Evolutionary conservation across 2,329 filamentous ascomycete species (phyloP).

Genomic region (Polychaeton citri): DNA sequence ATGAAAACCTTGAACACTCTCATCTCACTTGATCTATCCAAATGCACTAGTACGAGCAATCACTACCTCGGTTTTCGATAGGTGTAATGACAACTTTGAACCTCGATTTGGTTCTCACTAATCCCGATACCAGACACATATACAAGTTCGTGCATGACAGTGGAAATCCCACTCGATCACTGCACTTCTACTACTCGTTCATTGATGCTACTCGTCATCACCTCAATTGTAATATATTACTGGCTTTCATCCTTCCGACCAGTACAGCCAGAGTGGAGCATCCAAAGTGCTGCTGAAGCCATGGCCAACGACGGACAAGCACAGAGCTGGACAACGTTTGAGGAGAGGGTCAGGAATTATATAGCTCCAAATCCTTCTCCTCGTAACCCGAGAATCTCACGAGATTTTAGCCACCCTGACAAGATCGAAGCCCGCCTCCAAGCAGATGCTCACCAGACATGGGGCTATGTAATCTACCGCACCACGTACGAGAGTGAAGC

Average conservation of each 20-base stretch:
- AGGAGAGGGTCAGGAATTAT: background rate
- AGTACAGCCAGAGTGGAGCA: too few species aligned
- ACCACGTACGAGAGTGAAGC: slow-evolving; percentile 6
- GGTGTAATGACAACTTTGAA: too few species aligned
- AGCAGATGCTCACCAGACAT: slow-evolving; percentile 5
- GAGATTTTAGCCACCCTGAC: slow-evolving; percentile 4
- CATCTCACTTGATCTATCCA: too few species aligned
- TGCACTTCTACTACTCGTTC: background rate
- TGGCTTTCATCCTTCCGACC: background rate
- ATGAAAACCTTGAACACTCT: too few species aligned
- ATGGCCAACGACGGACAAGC: background rate
- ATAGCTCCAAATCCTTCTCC: background rate
- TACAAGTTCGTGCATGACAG: too few species aligned
- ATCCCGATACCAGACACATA: too few species aligned
- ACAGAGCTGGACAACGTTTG: background rate
- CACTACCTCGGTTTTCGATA: too few species aligned
- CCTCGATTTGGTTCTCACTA: too few species aligned
- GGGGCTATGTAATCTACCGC: slow-evolving; percentile 10
- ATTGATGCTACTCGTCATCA: background rate
- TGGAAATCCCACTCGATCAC: too few species aligned
- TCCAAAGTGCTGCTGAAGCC: background rate
- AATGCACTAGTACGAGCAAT: too few species aligned
- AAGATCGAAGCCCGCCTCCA: slow-evolving; percentile 4
- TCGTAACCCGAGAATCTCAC: slow-evolving; percentile 1
- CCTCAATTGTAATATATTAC: background rate